Base-by-base conservation (phyloP, 2,329 filamentous ascomycete species). In the Epichloe aotearoae region DNA sequence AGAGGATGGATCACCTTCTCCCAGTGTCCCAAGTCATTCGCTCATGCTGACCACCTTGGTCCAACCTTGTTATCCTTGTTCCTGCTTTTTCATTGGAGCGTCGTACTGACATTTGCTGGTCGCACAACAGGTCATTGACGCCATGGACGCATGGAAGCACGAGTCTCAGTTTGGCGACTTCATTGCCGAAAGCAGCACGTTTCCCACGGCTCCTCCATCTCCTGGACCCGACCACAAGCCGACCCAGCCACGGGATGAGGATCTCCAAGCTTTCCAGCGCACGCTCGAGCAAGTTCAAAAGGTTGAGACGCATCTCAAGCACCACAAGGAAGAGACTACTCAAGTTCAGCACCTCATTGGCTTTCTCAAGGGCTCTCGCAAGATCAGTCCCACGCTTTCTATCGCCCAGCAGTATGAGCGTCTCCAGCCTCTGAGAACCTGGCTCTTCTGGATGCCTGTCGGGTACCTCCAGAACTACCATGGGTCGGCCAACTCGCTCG, bases 361-460 rank as follows among this genome's bases (percentile, higher is more conserved):
- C 53, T 89, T 89, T 68, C 73, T 89, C 56, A 82, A 85, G 66
- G 78, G 82, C 41, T 76, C 86, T 52, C 81, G 82, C 61, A 82
- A 85, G 64, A 81, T 87, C 56, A 80, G 82, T 62, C 80, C 83
- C 4, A 76, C 77, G 12, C 76, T 85, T 56, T 80, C 82, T 23
- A 81, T 89, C 23, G 84, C 88, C 55, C 83, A 94, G 63, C 88
- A 95, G 62, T 97, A 96, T 64, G 85, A 89, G 61, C 86, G 90
- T 56, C 79, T 97, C 11, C 90, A 94, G 56, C 84, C 88, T 10
- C 77, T 98, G 53, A 80, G 90, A 50, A 86, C 87, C 58, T 96
- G 91, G 89, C 79, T 97, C 15, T 95, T 97, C 69, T 97, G 91
- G 89, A 80, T 95, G 50, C 93, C 93, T 1, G 83, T 95, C 36